Percentiles rank a stretch among this genome's conserved stretches.
Evolutionary conservation across 352 stramenopile species (phyloP).

Genomic region (Phytopythium oedochilum): DNA sequence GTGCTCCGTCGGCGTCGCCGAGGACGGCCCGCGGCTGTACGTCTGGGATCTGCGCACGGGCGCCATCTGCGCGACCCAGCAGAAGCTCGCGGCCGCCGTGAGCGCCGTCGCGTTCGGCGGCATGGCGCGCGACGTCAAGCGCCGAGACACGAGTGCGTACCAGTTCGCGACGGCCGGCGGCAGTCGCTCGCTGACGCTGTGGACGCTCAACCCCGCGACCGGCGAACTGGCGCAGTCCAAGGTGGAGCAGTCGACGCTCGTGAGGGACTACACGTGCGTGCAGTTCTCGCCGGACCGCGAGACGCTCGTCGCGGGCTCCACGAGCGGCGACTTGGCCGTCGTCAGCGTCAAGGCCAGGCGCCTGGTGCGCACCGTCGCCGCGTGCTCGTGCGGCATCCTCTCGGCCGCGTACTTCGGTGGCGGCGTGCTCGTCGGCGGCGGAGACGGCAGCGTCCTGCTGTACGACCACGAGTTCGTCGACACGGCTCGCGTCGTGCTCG

Average conservation of each 20-base stretch:
- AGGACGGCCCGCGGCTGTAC: conserved; percentile 82
- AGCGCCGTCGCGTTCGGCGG: conserved; percentile 74
- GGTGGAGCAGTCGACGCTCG: conserved; percentile 60
- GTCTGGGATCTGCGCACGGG: conserved; percentile 89
- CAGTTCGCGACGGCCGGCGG: conserved; percentile 83
- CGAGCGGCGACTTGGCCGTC: conserved; percentile 85
- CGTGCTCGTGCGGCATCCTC: conserved; percentile 78
- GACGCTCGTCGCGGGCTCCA: conserved; percentile 79
- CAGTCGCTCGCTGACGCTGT: conserved; percentile 70
- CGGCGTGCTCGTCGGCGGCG: conserved; percentile 71
- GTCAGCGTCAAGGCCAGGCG: conserved; percentile 71
- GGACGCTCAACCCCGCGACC: conserved; percentile 81
- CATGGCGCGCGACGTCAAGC: conserved; percentile 89
- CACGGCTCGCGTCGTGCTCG: conserved; percentile 56
- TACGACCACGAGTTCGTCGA: conserved; percentile 79
- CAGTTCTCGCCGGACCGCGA: conserved; percentile 79
- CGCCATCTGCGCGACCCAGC: conserved; percentile 82
- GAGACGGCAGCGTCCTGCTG: conserved; percentile 80
- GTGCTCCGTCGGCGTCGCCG: conserved; percentile 62
- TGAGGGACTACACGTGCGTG: conserved; percentile 83
- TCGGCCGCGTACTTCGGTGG: conserved; percentile 42
- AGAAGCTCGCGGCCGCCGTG: conserved; percentile 60
- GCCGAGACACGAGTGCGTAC: conserved; percentile 82
- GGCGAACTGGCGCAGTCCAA: conserved; percentile 70
- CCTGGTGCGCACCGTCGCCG: conserved; percentile 62